phyloP scores from a whole-genome alignment of 306 rosid species.

The Inga oerstediana region DNA sequence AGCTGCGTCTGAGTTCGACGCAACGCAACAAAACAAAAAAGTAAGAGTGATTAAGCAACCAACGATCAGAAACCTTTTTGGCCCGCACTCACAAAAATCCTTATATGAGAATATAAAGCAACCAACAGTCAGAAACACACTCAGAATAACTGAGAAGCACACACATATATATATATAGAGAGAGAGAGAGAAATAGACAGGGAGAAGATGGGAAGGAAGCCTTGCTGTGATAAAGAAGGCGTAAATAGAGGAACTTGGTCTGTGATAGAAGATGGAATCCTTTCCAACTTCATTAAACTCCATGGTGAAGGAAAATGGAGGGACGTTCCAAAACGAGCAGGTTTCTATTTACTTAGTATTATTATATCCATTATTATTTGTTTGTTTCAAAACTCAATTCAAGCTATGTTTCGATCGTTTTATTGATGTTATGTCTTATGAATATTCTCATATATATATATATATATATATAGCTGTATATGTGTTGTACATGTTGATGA shows the following conservation, averaged over 20 bases:
- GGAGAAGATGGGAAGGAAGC: slow-evolving; percentile 33
- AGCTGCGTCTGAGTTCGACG: no score
- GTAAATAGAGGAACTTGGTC: slow-evolving; percentile 35
- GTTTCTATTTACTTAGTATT: neutral
- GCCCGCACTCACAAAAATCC: neutral
- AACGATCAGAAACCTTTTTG: neutral
- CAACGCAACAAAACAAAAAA: no score
- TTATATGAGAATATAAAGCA: neutral
- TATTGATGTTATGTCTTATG: neutral
- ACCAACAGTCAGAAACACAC: neutral
- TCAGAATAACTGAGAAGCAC: neutral
- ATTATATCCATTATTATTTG: neutral
- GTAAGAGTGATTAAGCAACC: neutral
- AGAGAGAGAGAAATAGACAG: neutral
- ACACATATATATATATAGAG: no score
- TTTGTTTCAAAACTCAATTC: neutral
- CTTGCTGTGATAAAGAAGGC: slow-evolving; percentile 24
- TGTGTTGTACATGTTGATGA: neutral
- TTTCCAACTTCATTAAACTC: slow-evolving; percentile 4
- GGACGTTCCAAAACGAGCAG: slow-evolving; percentile 30
- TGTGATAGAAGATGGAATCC: slow-evolving; percentile 24
- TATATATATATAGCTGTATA: no score
- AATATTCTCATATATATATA: neutral
- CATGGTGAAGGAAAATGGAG: slow-evolving; percentile 41
- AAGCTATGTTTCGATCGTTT: no score